Conservation (phyloP, 805 yeast genomes). For the Lachancea thermotolerans region DNA sequence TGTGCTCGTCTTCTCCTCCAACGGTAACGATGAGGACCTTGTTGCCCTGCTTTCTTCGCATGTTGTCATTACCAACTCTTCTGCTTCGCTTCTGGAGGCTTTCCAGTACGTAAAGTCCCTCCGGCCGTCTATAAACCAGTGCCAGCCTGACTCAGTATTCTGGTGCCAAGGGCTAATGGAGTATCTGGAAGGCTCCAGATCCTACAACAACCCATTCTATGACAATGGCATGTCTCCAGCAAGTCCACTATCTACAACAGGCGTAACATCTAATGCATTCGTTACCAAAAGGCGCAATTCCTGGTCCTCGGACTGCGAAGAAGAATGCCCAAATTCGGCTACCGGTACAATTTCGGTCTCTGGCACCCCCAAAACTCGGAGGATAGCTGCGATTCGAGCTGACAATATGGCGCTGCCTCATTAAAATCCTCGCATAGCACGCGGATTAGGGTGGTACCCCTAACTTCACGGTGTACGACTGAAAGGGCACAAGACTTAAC, state of each 20-base stretch:
- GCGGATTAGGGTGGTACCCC: no score
- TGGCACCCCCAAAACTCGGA: not conserved
- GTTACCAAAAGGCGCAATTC: constrained; percentile 7
- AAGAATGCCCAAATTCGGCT: not conserved
- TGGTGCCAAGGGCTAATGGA: constrained; percentile 21
- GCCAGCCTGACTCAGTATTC: constrained; percentile 18
- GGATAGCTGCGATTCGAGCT: not conserved
- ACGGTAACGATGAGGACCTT: constrained; percentile 25
- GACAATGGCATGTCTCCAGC: no score
- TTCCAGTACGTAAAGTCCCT: constrained; percentile 24
- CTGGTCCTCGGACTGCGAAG: constrained; percentile 2
- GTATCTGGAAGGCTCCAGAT: constrained; percentile 17
- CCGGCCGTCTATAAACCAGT: constrained; percentile 18
- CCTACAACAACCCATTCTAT: not conserved
- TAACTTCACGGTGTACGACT: no score
- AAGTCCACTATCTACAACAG: no score
- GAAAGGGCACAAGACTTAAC: no score
- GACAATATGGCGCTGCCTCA: no score
- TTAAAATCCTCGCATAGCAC: no score
- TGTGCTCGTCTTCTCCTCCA: constrained; percentile 21
- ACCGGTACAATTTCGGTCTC: not conserved
- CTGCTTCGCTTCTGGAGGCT: constrained; percentile 21
- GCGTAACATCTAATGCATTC: not conserved
- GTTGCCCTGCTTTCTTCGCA: constrained; percentile 22
- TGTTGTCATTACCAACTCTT: constrained; percentile 21